Evolutionary conservation across 2,329 filamentous ascomycete species (phyloP), one percentile per base, ranked within the genome.

Genomic region (Elsinoe fawcettii): DNA sequence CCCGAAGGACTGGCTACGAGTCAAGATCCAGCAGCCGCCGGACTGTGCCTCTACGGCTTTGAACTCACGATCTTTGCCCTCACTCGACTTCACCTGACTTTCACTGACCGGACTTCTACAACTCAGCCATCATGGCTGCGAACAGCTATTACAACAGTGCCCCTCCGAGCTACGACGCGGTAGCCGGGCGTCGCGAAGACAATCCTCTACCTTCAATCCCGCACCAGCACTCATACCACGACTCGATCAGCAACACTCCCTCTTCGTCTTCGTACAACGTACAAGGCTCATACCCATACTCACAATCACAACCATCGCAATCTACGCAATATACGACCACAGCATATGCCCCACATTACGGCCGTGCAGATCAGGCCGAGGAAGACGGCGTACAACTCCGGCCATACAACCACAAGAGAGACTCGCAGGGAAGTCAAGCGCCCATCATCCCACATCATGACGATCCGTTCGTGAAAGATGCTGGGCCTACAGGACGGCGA

Each of bases 111-210:
- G 14, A 34, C 25, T 6, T 12, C n/a, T 16, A 9, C 32, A 22
- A n/a, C 9, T 34, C 34, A 53, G 58, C 51, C 63, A 58, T 55
- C 58, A 77, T 77, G 75, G 74, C 75, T 46, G 69, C 74, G 57
- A 75, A 76, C 71, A 81, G 86, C 65, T 88, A 88, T 72, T 87
- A 87, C 72, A 75, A 77, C 60, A 73, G 72, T 60, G 73, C 73
- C 61, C 68, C 66, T 69, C 61, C 65, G 70, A 66, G 74, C 59
- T 71, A 77, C 58, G 75, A 77, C 65, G 71, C 72, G 58, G 53
- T 34, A 22, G 34, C 53, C 14, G 39, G 36, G n/a, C 68, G 71
- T 53, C 72, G 78, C 62, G 69, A 69, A 63, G 72, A 77, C 60
- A 66, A 69, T 47, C 68, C 72, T 34, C 65, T 73, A 61, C 62